These are phyloP conservation scores for Ganoderma meredithae DNA, from an alignment of 1,284 basidiomycete genomes.

Conservation along the genomic window DNA sequence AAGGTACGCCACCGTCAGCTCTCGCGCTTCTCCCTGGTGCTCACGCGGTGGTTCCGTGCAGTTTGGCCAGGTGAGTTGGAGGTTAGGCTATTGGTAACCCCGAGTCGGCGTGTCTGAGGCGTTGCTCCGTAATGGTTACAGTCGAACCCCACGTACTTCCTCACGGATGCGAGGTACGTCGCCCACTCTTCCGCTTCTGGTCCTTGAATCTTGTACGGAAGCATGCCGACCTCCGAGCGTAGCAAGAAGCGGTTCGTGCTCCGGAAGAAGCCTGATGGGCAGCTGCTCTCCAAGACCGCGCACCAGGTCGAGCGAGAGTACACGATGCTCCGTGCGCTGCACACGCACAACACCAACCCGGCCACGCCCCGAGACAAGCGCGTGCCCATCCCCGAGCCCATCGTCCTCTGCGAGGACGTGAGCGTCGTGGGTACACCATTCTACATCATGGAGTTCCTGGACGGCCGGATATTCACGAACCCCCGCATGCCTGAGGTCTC, in stretches of 20 bases:
- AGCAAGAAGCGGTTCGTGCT: slow-evolving; percentile 81
- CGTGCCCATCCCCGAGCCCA: slow-evolving; percentile 89
- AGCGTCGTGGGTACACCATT: slow-evolving; percentile 88
- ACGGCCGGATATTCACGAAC: slow-evolving; percentile 94
- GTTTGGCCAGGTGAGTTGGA: slow-evolving; percentile 77
- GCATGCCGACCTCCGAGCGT: slow-evolving; percentile 9
- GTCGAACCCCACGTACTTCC: slow-evolving; percentile 96
- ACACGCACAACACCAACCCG: slow-evolving; percentile 71
- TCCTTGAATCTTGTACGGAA: not conserved
- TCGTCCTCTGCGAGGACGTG: slow-evolving; percentile 82
- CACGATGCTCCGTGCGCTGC: slow-evolving; percentile 78
- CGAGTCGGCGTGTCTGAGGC: not conserved
- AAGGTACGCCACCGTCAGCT: slow-evolving; percentile 61
- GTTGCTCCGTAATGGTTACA: slow-evolving; percentile 37
- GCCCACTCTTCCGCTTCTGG: too few relatives aligned
- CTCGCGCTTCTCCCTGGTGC: not conserved
- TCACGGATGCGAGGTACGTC: slow-evolving; percentile 75
- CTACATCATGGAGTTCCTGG: slow-evolving; percentile 95
- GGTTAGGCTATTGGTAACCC: not conserved
- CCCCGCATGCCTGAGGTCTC: slow-evolving; percentile 76
- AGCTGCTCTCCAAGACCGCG: slow-evolving; percentile 87
- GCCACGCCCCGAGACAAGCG: slow-evolving; percentile 55
- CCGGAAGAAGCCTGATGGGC: slow-evolving; percentile 93
- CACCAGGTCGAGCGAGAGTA: slow-evolving; percentile 96
- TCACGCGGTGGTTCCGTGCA: slow-evolving; percentile 39